phyloP scores from a whole-genome alignment of 768 basidiomycete species.

The Galerina sulciceps region DNA sequence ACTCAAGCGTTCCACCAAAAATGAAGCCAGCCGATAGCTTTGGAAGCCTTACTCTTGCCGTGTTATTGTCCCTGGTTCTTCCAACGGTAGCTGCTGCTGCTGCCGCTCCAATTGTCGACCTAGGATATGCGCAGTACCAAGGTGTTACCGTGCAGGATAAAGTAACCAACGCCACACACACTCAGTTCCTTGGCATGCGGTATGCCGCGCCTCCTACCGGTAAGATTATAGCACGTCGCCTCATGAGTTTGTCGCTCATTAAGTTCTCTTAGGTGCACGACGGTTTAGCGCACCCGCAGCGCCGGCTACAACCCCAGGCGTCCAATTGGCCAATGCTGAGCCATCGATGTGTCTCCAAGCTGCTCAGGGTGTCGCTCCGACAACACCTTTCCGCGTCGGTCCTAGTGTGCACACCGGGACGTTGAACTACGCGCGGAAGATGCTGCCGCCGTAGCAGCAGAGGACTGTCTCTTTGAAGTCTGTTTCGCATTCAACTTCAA shows the following conservation, averaged over 20 bases:
- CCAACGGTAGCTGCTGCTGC: background rate
- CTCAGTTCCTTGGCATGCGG: slow-evolving; percentile 48
- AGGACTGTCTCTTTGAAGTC: slow-evolving; percentile 50
- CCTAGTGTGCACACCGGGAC: background rate
- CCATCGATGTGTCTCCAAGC: slow-evolving; percentile 38
- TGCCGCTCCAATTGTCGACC: slow-evolving; percentile 35
- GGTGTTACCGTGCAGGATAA: slow-evolving; percentile 27
- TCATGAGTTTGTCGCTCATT: background rate
- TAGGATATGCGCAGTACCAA: slow-evolving; percentile 51
- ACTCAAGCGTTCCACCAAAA: no score
- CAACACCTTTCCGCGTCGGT: slow-evolving; percentile 31
- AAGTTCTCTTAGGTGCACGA: slow-evolving; percentile 28
- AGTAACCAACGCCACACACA: slow-evolving; percentile 34
- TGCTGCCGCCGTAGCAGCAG: slow-evolving; percentile 20
- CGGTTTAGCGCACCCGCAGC: slow-evolving; percentile 40
- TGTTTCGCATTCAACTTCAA: background rate
- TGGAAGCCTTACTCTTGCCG: background rate
- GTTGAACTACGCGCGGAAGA: background rate
- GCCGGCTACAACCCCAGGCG: slow-evolving; percentile 30
- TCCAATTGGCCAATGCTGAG: slow-evolving; percentile 36
- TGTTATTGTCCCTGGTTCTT: background rate
- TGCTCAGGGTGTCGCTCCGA: slow-evolving; percentile 29
- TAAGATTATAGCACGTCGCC: slow-evolving; percentile 17
- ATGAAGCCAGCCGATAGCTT: background rate
- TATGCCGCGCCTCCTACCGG: slow-evolving; percentile 56